Percentiles rank a stretch among this genome's conserved stretches.
Evolutionary conservation across 805 yeast genomes (phyloP).

Genomic region (Cyberlindnera xylosilytica): DNA sequence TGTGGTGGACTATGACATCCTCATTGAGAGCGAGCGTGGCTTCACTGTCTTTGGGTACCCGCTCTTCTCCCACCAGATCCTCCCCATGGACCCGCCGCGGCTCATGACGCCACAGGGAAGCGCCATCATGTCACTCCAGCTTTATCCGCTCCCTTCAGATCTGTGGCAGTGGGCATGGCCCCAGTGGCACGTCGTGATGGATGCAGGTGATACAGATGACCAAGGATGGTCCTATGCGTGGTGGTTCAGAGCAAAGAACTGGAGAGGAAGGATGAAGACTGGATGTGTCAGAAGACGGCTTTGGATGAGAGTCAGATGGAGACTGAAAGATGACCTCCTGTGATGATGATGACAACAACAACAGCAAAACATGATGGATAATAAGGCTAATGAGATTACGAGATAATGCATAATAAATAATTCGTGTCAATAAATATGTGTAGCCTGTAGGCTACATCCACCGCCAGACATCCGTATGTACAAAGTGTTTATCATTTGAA

Average conservation of each 20-base stretch:
- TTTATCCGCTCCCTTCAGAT: constrained; percentile 48
- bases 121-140: constrained; percentile 20
- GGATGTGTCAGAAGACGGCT: constrained; percentile 63
- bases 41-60: constrained; percentile 50
- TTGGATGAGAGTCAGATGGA: constrained; percentile 48
- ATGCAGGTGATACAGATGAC: constrained; percentile 62
- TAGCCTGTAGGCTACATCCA: too few relatives aligned
- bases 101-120: constrained; percentile 16
- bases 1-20: constrained; percentile 32
- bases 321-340: not conserved
- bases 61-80: constrained; percentile 42
- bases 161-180: constrained; percentile 69
- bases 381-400: not conserved
- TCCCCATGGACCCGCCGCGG: constrained; percentile 46
- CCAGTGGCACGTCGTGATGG: constrained; percentile 72
- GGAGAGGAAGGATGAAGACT: constrained; percentile 52
- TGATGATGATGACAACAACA: not conserved
- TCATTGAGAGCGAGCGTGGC: constrained; percentile 57
- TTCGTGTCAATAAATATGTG: not conserved
- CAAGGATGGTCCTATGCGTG: constrained; percentile 80
- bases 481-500: constrained; percentile 1
- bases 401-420: not conserved
- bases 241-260: constrained; percentile 42
- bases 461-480: not conserved
- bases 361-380: not conserved